Evolutionary conservation across 1,284 basidiomycete genomes (phyloP), one percentile per base, ranked within the genome.

Genomic region (Fomitopsis palustris): DNA sequence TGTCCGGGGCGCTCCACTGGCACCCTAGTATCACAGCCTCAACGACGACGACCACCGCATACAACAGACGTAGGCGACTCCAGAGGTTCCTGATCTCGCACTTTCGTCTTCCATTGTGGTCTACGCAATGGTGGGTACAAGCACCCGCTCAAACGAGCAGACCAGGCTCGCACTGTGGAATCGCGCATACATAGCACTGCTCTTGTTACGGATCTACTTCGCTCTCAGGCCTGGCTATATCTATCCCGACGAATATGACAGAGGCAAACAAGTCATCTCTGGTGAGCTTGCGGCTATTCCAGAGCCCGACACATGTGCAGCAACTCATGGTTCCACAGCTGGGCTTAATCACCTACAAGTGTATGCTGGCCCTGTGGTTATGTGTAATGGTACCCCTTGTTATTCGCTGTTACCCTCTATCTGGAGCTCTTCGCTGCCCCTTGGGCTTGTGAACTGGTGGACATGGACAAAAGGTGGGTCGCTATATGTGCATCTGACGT

Each of bases 161-260:
- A 37, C 8, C n/a, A n/a, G n/a, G n/a, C n/a, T n/a, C 35, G 35
- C 35, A 14, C 35, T 12, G 35, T 37, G 35, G 42, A 52, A 17
- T 31, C 29, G 33, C 39, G 29, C 63, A 21, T 72, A 72, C 53
- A 5, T 43, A 8, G 55, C 29, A 4, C 56, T 70, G 21, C 38
- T 69, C 4, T n/a, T 70, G 12, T 41, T 70, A 54, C 75, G 76
- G 16, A 54, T 68, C 37, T 65, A 64, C 56, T 69, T 72, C n/a
- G 75, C 77, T 3, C 61, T 78, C 12, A 62, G 75, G 29, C 70
- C 67, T 14, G 76, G 72, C 1, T 78, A 77, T 60, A 77, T 78
- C 52, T 77, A 78, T 57, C 76, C 77, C 6, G 77, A 78, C 58
- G 76, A 78, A 63, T 69, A 76, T 61, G 74, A 77, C 63, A 77